Evolutionary conservation across 83 land plant genomes (phyloP), one percentile per base, ranked within the genome.

Genomic region (Picea mariana): DNA sequence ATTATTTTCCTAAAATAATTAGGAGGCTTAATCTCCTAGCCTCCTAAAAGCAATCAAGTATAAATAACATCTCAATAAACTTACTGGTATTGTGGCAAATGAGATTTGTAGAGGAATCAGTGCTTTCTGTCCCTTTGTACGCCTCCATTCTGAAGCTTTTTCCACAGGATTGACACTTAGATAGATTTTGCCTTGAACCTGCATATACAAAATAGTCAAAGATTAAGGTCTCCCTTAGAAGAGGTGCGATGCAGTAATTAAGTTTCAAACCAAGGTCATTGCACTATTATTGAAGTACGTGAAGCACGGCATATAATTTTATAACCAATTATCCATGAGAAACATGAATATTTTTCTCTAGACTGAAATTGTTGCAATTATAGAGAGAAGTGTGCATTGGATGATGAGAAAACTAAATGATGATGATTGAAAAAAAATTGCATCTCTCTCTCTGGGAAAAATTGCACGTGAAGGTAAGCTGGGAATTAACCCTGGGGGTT

Each of bases 141-240:
- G 87, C 27, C 89, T 83, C 89, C 89, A 87, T 69, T 81, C 81
- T 23, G 89, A 83, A 81, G 88, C 88, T 77, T 85, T 59, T 76
- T 79, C 87, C 18, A 79, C 38, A 13, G 85, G 84, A 49, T 78
- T 81, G 40, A 82, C 76, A 71, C 85, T 81, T 20, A 87, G 23
- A 85, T n/a, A 85, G 21, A 76, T 85, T 24, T 49, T 71, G 12
- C 89, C 88, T 85, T 85, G 88, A 42, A 87, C 84, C 89, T 87
- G 81, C 49, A 81, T 23, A 17, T 15, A 24, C 42, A 62, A 58
- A 31, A 80, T 59, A 49, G 18, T 38, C 27, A 42, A 80, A 80
- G 24, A 76, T 31, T 76, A 40, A 42, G 27, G 42, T 26, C 40
- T 42, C 78, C 2, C 9, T 8, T 4, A 27, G 17, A 76, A 26